Percentiles rank a stretch among this genome's conserved stretches.
Evolutionary conservation across 208 protist genomes (phyloP).

Genomic region (Leishmania turanica): DNA sequence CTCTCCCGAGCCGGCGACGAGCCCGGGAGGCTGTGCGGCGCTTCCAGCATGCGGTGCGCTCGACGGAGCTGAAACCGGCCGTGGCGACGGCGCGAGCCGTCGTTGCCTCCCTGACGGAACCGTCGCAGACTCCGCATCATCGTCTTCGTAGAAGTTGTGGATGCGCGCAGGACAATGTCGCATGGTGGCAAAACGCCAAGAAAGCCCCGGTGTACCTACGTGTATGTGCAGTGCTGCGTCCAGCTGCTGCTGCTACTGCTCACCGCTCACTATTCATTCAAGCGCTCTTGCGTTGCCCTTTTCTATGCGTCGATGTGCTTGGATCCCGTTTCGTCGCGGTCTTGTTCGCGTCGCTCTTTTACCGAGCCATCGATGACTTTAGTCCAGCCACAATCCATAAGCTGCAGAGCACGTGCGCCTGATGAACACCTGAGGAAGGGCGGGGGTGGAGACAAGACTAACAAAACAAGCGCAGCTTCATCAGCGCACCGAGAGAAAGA

Average conservation of each 20-base stretch:
- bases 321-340: neutral
- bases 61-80: neutral
- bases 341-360: neutral
- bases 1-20: neutral
- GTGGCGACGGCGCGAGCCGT: neutral
- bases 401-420: neutral
- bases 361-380: neutral
- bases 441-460: neutral
- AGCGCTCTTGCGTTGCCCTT: neutral
- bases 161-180: conserved; percentile 4
- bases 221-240: neutral
- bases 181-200: conserved; percentile 2
- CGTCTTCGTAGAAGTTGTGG: conserved; percentile 30
- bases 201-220: neutral
- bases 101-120: neutral
- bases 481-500: neutral
- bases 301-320: neutral
- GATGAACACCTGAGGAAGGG: neutral
- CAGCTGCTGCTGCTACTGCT: no score
- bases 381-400: neutral
- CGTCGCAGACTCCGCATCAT: neutral
- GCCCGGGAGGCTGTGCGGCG: neutral
- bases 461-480: neutral
- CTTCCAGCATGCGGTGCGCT: neutral
- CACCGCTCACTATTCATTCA: neutral